A percentile compares a stretch with the other conserved stretches of the same genome.
Conservation (phyloP, 2,329 filamentous ascomycete genomes). For the Atkinsonella texensis region DNA sequence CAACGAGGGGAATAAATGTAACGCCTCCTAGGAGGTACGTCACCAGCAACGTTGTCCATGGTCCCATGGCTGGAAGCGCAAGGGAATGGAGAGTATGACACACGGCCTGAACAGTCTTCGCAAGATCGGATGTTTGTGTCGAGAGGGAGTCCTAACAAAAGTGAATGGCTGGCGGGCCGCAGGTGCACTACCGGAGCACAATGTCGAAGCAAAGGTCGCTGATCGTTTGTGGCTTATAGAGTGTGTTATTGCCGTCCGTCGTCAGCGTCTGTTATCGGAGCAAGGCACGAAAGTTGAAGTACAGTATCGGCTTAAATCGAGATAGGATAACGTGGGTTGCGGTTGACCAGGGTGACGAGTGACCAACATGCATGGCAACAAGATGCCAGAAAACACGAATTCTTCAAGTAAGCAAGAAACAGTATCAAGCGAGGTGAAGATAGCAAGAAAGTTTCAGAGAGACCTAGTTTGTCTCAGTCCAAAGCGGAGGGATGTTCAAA, state of each 20-base stretch:
- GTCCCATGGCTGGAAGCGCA: slow-evolving; percentile 28
- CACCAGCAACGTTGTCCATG: slow-evolving; percentile 49
- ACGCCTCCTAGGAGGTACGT: slow-evolving; percentile 78
- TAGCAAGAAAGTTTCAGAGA: neutral
- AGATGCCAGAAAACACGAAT: neutral
- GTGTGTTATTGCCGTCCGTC: too few relatives aligned
- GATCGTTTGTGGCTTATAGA: too few relatives aligned
- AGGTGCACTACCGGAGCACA: neutral
- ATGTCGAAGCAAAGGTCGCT: neutral
- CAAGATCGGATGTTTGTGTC: neutral
- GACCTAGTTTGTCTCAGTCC: neutral
- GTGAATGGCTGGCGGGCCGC: slow-evolving; percentile 1
- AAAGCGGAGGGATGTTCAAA: neutral
- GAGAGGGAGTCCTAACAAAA: neutral
- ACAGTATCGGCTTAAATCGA: neutral
- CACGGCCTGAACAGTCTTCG: neutral
- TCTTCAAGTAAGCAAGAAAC: neutral
- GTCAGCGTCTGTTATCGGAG: neutral
- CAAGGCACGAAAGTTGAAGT: neutral
- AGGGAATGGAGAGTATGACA: neutral
- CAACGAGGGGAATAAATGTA: slow-evolving; percentile 69
- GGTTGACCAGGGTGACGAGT: neutral
- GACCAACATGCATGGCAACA: slow-evolving; percentile 5
- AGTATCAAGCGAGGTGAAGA: neutral
- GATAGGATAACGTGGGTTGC: neutral